Conservation (phyloP, 1,284 basidiomycete genomes). For the Cutaneotrichosporon sp. region DNA sequence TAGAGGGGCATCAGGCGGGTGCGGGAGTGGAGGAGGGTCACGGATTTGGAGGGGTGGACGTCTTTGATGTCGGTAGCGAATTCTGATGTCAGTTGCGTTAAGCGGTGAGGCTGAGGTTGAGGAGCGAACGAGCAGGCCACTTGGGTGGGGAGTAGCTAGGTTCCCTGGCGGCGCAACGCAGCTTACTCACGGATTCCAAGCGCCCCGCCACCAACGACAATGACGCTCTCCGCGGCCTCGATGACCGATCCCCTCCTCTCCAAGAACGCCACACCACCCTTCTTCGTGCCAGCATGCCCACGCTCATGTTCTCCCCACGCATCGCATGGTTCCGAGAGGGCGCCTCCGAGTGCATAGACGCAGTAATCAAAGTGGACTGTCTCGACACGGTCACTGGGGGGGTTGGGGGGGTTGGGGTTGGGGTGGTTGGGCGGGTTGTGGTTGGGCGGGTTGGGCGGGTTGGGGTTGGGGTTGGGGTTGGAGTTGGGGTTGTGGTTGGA, state of each 20-base stretch:
- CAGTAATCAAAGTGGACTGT: constrained; percentile 53
- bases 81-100: constrained; percentile 34
- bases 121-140: background rate
- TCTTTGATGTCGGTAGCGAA: constrained; percentile 56
- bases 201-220: constrained; percentile 55
- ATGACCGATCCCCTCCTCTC: constrained; percentile 40
- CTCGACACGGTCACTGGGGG: constrained; percentile 15
- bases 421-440: too few relatives aligned
- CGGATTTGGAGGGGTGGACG: constrained; percentile 49
- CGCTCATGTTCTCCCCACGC: constrained; percentile 38
- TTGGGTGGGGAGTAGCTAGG: too few relatives aligned
- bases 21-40: constrained; percentile 57
- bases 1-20: constrained; percentile 54
- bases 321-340: constrained; percentile 48
- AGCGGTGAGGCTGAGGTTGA: background rate
- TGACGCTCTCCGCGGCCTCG: constrained; percentile 46
- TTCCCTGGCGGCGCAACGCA: too few relatives aligned
- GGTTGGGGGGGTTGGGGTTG: constrained; percentile 18
- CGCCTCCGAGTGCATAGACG: constrained; percentile 53
- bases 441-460: too few relatives aligned
- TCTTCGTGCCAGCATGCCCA: constrained; percentile 40
- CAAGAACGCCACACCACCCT: constrained; percentile 33
- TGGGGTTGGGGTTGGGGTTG: too few relatives aligned
- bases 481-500: too few relatives aligned
- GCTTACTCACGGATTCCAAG: constrained; percentile 54